A percentile compares a stretch with the other conserved stretches of the same genome.
Evolutionary conservation across 1,284 basidiomycete genomes (phyloP).

Genomic region (Melampsora americana): DNA sequence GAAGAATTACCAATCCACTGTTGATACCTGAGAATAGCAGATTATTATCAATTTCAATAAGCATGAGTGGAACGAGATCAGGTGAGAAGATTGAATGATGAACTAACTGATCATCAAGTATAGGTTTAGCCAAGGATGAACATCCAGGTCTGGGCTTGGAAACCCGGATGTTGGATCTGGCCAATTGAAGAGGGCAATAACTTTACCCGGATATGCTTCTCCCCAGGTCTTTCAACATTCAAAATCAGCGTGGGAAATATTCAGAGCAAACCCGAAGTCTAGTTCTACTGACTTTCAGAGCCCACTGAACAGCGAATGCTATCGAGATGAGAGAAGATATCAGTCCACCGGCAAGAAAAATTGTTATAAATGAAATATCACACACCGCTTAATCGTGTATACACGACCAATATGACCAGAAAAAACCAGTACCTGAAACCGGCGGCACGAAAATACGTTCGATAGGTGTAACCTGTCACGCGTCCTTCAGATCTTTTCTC

Average conservation of each 20-base stretch:
- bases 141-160: constrained; percentile 38
- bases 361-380: constrained; percentile 66
- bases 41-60: neutral
- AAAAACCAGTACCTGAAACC: constrained; percentile 62
- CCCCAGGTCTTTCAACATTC: constrained; percentile 41
- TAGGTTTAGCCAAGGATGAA: constrained; percentile 32
- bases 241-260: no score
- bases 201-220: constrained; percentile 35
- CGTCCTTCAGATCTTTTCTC: constrained; percentile 66
- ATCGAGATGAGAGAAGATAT: constrained; percentile 1
- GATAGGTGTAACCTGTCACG: constrained; percentile 61
- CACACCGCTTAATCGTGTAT: constrained; percentile 63
- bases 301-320: constrained; percentile 42
- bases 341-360: constrained; percentile 62
- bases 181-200: neutral
- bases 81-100: neutral
- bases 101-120: constrained; percentile 32
- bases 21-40: constrained; percentile 26
- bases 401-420: constrained; percentile 61
- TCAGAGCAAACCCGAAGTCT: no score
- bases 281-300: constrained; percentile 35
- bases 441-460: constrained; percentile 64
- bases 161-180: constrained; percentile 38
- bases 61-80: neutral
- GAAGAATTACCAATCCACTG: constrained; percentile 28